phyloP scores from a whole-genome alignment of 208 protist species.

The Acanthamoeba rhysodes region DNA sequence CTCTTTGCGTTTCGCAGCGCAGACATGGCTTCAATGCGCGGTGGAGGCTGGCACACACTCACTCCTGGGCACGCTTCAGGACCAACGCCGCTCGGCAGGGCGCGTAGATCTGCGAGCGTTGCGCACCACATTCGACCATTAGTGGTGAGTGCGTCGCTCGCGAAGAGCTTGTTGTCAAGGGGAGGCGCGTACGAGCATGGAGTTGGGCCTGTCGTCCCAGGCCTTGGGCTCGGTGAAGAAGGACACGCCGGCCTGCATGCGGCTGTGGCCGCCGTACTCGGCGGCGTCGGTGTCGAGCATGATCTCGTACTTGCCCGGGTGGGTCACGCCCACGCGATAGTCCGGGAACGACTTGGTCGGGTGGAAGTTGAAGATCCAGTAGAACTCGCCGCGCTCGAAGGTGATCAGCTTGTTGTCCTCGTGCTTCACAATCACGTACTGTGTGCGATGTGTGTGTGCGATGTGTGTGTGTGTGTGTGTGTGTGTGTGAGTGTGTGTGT shows the following conservation, averaged over 20 bases:
- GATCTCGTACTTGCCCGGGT: slow-evolving; percentile 81
- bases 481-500: too few species aligned
- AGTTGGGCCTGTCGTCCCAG: slow-evolving; percentile 80
- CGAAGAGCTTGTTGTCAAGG: not conserved
- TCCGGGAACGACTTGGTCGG: slow-evolving; percentile 84
- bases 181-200: slow-evolving; percentile 69
- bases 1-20: too few species aligned
- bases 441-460: not conserved
- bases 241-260: slow-evolving; percentile 59
- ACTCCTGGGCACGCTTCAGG: not conserved
- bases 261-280: slow-evolving; percentile 89
- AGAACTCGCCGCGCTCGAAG: slow-evolving; percentile 86
- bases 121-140: not conserved
- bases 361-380: slow-evolving; percentile 94
- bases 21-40: too few species aligned
- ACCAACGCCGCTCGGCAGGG: slow-evolving; percentile 40
- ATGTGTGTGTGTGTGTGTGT: too few species aligned
- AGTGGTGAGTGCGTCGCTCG: too few species aligned
- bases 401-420: slow-evolving; percentile 91
- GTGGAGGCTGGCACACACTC: not conserved
- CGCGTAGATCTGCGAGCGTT: slow-evolving; percentile 1
- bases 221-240: slow-evolving; percentile 79
- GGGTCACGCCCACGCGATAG: slow-evolving; percentile 87
- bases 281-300: slow-evolving; percentile 88
- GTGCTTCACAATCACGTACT: slow-evolving; percentile 77